Evolutionary conservation across 768 basidiomycete species (phyloP).

Genomic region (Royoungia palumana): DNA sequence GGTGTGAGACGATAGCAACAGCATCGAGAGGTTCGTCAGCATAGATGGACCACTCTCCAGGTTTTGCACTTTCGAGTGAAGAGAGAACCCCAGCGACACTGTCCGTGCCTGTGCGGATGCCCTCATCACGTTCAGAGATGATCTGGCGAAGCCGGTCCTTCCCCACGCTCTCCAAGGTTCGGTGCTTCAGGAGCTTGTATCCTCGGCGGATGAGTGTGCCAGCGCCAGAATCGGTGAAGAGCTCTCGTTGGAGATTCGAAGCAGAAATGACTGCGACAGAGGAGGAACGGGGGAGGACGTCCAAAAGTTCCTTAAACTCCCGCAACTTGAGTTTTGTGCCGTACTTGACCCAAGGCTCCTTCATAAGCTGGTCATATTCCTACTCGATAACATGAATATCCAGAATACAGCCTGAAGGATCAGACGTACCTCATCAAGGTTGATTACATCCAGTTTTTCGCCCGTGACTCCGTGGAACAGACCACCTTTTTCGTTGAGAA

Average conservation of each 20-base stretch:
- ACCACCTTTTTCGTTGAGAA: conserved; percentile 97
- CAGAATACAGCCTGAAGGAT: background rate
- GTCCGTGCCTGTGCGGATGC: conserved; percentile 75
- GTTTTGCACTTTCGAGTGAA: conserved; percentile 59
- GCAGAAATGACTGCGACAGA: conserved; percentile 98
- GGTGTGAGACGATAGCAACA: conserved; percentile 90
- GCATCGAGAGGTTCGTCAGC: conserved; percentile 98
- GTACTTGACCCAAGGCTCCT: conserved; percentile 98
- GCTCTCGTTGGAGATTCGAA: conserved; percentile 90
- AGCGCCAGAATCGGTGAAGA: conserved; percentile 97
- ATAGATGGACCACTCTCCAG: conserved; percentile 88
- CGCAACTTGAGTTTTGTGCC: conserved; percentile 98
- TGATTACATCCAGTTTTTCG: conserved; percentile 94
- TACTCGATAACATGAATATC: conserved; percentile 26
- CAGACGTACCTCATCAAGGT: conserved; percentile 80
- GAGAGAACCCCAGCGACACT: conserved; percentile 83
- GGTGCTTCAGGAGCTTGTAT: conserved; percentile 94
- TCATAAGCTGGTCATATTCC: conserved; percentile 97
- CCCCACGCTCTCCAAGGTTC: conserved; percentile 76
- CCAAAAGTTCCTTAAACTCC: conserved; percentile 98
- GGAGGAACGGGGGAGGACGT: conserved; percentile 95
- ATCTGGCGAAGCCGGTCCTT: conserved; percentile 94
- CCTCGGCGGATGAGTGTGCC: conserved; percentile 98
- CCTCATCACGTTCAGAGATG: conserved; percentile 93
- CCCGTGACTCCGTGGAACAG: conserved; percentile 97